Percentiles rank a stretch among this genome's conserved stretches.
phyloP scores from a whole-genome alignment of 768 basidiomycete genomes.

The Asterophora lycoperdoides region DNA sequence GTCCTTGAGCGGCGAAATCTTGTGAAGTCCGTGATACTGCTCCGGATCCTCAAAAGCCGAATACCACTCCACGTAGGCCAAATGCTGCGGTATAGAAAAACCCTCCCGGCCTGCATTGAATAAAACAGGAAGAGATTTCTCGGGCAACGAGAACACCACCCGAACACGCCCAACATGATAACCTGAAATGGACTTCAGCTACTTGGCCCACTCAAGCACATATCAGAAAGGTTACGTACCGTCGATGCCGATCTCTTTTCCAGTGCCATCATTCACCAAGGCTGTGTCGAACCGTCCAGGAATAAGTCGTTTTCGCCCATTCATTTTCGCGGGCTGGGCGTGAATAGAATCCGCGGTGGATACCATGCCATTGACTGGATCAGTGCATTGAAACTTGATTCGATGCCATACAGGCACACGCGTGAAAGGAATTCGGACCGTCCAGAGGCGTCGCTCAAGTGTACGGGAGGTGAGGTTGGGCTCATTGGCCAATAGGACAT shows the following conservation, averaged over 20 bases:
- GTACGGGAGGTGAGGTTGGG: slow-evolving; percentile 13
- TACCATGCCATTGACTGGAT: slow-evolving; percentile 12
- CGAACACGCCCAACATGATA: slow-evolving; percentile 24
- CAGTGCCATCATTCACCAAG: slow-evolving; percentile 2
- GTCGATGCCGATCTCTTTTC: slow-evolving; percentile 6
- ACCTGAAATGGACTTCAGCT: slow-evolving; percentile 5
- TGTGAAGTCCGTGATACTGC: slow-evolving; percentile 18
- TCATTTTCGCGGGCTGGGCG: slow-evolving; percentile 16
- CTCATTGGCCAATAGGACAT: slow-evolving; percentile 16
- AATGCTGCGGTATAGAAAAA: slow-evolving; percentile 11
- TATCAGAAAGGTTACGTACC: slow-evolving; percentile 14
- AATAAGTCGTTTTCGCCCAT: slow-evolving; percentile 11
- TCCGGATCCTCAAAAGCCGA: slow-evolving; percentile 18
- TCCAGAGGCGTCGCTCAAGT: slow-evolving; percentile 7
- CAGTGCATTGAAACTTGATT: slow-evolving; percentile 29
- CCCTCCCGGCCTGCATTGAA: too few species aligned
- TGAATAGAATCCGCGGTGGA: slow-evolving; percentile 29
- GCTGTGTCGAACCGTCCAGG: slow-evolving; percentile 32
- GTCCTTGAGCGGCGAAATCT: slow-evolving; percentile 13
- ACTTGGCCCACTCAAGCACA: too few species aligned
- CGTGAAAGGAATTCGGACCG: slow-evolving; percentile 19
- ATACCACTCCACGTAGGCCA: slow-evolving; percentile 29
- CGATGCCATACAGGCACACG: slow-evolving; percentile 28
- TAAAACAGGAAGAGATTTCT: slow-evolving; percentile 21
- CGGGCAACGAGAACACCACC: too few species aligned